Base-by-base conservation (phyloP, 352 stramenopile genomes). In the Globisporangium echinulatum region DNA sequence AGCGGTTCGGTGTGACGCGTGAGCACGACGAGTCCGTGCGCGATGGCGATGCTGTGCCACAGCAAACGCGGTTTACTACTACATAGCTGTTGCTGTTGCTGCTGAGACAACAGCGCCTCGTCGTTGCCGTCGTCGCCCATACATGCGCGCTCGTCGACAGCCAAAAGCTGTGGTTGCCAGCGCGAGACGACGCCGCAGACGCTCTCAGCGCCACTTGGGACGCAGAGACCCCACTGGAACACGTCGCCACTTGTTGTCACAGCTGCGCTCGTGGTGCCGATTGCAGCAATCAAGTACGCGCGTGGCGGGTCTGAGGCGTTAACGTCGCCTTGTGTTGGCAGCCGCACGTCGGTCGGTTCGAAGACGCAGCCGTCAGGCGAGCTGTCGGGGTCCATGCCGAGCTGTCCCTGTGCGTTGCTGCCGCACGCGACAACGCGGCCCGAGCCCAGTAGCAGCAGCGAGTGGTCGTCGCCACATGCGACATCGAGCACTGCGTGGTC, bases 391-490 rank as follows among this genome's bases (percentile, higher is more conserved):
- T 85, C 64, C n/a, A 88, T 57, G 0, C 78, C 85, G 6, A 95
- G 72, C 52, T 95, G 83, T 0, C 83, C 85, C 7, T 84, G 62
- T 68, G 83, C 87, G 49, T 89, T 83, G 61, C 82, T 84, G 0
- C 85, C 85, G 47, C 75, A 93, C 5, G 67, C 69, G 17, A 77
- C 71, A 0, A 92, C 38, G 2, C 62, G n/a, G 4, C 85, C 83
- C n/a, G 61, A 63, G 33, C 54, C 58, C 0, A 72, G 75, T 8
- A 95, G 63, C 7, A 81, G 67, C n/a, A 92, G 46, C 1, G 79
- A 87, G 60, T 95, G 85, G 15, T 77, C 66, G 25, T 87, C 75
- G 0, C 85, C 85, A 59, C 76, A 87, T 0, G 70, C 78, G 4
- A 91, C 56, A 52, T 91, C 79, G 33, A 83, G 43, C 1, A 61